Evolutionary conservation across 2,329 filamentous ascomycete genomes (phyloP).

Genomic region (Zopfia rhizophila): DNA sequence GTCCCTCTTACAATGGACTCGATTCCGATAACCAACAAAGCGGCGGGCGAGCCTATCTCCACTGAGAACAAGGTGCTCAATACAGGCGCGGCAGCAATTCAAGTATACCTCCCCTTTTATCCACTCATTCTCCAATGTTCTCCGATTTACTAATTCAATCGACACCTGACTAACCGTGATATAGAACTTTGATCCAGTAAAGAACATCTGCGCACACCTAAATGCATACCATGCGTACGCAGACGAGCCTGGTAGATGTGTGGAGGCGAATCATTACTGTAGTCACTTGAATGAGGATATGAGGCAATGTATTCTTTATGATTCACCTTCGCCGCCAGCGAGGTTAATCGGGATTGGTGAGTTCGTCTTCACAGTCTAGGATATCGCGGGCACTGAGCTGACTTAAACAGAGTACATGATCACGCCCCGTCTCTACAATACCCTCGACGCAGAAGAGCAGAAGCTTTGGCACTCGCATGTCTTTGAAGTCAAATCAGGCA

Average conservation of each 20-base stretch:
- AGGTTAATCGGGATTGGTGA: conserved; percentile 76
- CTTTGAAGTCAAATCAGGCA: conserved; percentile 80
- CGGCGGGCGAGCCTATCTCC: conserved; percentile 63
- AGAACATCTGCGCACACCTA: conserved; percentile 81
- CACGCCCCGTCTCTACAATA: conserved; percentile 72
- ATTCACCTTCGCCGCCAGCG: conserved; percentile 72
- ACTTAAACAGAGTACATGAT: conserved; percentile 79
- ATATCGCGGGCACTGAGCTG: background rate
- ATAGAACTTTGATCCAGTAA: conserved; percentile 75
- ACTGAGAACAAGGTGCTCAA: conserved; percentile 69
- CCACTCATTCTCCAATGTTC: background rate
- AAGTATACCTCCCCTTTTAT: conserved; percentile 53
- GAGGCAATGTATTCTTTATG: conserved; percentile 87
- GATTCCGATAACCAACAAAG: conserved; percentile 52
- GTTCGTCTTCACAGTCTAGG: conserved; percentile 5
- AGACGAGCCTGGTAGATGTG: conserved; percentile 72
- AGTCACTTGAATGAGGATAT: conserved; percentile 80
- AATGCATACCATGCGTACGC: conserved; percentile 89
- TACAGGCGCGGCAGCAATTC: conserved; percentile 68
- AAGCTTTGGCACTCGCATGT: conserved; percentile 82
- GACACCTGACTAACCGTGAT: background rate
- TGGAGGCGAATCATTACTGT: conserved; percentile 89
- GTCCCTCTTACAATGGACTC: conserved; percentile 51
- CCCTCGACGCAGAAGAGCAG: conserved; percentile 73
- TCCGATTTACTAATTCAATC: background rate